Evolutionary conservation across 805 yeast genomes (phyloP), one percentile per base, ranked within the genome.

Genomic region (Wilhelminamyces savonicus): DNA sequence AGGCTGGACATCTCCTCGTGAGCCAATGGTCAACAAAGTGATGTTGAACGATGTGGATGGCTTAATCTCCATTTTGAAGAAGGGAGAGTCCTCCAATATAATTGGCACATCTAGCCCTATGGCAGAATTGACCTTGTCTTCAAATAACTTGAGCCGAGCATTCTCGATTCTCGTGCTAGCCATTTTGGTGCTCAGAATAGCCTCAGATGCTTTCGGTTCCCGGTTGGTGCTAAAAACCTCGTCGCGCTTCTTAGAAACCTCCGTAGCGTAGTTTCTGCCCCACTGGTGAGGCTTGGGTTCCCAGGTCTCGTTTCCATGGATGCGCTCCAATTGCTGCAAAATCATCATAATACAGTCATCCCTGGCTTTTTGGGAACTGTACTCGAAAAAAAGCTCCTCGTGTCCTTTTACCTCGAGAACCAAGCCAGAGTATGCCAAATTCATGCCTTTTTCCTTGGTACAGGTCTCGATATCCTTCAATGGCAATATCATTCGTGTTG

Each of bases 1-100:
- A 0, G 97, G 97, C 56, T 90, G 97, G 5, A 90, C 97, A 56
- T 90, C 97, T 20, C 97, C 97, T 35, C 97, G 69, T 0, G 96
- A 86, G 0, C 97, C 97, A 44, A 90, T 90, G 0, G 97, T 90
- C 34, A 90, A 56, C 27, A 86, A 59, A 0, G 82, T 78, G 46
- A 88, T 71, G 17, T 68, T 70, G 43, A 69, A 71, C 2, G 75
- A 55, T 29, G 72, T 66, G 1, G 65, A 48, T 0, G 94, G 82
- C 33, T 61, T 66, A 19, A 75, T 57, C 26, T 58, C 69, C 0
- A 74, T 71, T 27, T 67, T 62, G 35, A 63, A 53, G 35, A 65
- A 60, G 0, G 84, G 83, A 27, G 75, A 73, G 28, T 77, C 82
- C 43, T 79, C 87, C 28, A 82, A 54, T 15, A 82, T 69, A 9